Percentiles rank a stretch among this genome's conserved stretches.
Conservation (phyloP, 2,329 filamentous ascomycete genomes). For the Alternaria gaisen region DNA sequence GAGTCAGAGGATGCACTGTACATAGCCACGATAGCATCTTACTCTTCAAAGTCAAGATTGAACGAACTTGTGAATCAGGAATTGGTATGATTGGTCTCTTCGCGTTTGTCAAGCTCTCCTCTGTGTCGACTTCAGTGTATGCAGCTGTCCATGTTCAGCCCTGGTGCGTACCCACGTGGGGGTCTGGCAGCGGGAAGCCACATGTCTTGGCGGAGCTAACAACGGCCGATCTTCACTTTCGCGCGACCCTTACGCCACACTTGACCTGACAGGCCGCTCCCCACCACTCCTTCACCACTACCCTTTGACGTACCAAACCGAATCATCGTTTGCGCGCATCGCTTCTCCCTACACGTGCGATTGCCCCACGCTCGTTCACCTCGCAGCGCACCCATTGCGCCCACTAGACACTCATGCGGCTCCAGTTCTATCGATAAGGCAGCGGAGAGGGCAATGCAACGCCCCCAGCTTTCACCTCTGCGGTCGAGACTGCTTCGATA, state of each 20-base stretch:
- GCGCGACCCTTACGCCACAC: background rate
- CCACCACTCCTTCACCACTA: conserved; percentile 1
- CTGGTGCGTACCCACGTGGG: background rate
- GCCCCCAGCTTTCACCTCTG: conserved; percentile 68
- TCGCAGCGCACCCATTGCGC: conserved; percentile 29
- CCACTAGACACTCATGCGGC: conserved; percentile 27
- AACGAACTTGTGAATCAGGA: background rate
- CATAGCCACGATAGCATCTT: background rate
- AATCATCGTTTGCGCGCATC: conserved; percentile 5
- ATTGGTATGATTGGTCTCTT: background rate
- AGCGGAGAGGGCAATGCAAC: conserved; percentile 51
- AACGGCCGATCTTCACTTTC: background rate
- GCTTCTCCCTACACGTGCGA: background rate
- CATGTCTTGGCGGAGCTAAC: background rate
- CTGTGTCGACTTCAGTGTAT: background rate
- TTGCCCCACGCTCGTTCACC: background rate
- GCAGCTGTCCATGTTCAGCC: background rate
- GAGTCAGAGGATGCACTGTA: background rate
- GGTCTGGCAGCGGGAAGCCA: background rate
- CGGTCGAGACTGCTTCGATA: conserved; percentile 78
- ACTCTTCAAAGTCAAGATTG: too few species aligned
- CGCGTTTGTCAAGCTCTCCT: background rate
- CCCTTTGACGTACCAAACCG: background rate
- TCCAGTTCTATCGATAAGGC: conserved; percentile 27
- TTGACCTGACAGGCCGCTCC: conserved; percentile 4